Evolutionary conservation across 352 stramenopile genomes (phyloP).

Genomic region (Pythium aphanidermatum): DNA sequence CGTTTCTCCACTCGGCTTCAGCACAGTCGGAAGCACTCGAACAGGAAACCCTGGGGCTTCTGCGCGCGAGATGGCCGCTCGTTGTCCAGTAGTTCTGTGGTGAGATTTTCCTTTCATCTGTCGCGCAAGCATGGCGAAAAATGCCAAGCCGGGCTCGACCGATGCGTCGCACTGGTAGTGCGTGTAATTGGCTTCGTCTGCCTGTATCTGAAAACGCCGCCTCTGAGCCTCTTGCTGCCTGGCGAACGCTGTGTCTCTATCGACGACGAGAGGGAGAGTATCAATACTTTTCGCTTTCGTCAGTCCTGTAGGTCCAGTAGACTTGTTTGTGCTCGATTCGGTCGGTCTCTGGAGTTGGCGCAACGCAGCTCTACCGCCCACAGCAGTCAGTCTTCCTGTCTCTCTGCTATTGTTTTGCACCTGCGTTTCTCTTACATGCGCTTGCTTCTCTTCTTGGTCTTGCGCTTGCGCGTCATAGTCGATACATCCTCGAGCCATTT

Average conservation of each 20-base stretch:
- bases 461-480: constrained; percentile 20
- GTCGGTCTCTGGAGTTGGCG: constrained; percentile 43
- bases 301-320: too few relatives aligned
- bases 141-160: constrained; percentile 36
- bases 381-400: too few relatives aligned
- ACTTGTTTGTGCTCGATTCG: constrained; percentile 36
- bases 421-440: constrained; percentile 3
- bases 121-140: constrained; percentile 37
- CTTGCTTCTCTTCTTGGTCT: constrained; percentile 22
- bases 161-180: constrained; percentile 26
- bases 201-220: constrained; percentile 29
- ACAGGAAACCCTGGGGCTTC: constrained; percentile 28
- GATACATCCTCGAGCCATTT: constrained; percentile 16
- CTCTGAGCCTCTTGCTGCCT: constrained; percentile 8
- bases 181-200: constrained; percentile 38
- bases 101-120: constrained; percentile 11
- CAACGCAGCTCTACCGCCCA: constrained; percentile 28
- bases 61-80: constrained; percentile 11
- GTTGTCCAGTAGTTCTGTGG: constrained; percentile 7
- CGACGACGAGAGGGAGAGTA: too few relatives aligned
- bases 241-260: not conserved
- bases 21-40: constrained; percentile 19
- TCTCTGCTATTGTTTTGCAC: not conserved
- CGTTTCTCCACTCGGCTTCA: not conserved
- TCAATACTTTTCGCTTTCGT: too few relatives aligned